Conservation (phyloP, 148 eudicot genomes). For the Fagopyrum homotropicum region DNA sequence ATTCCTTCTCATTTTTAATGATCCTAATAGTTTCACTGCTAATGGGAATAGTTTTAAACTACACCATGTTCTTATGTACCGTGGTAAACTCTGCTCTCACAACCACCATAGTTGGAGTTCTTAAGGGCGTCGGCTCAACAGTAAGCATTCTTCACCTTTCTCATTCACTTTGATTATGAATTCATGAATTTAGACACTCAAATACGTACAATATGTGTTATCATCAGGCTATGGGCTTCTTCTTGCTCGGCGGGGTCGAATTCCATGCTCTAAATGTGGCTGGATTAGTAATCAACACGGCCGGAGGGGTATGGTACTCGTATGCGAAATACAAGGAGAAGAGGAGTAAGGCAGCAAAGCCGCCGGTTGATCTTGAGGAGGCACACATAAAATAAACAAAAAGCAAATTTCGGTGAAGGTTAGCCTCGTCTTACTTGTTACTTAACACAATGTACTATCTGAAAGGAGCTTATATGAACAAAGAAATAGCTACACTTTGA, state of each 20-base stretch:
- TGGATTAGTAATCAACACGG: constrained; percentile 79
- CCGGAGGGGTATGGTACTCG: constrained; percentile 91
- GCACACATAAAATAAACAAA: constrained; percentile 34
- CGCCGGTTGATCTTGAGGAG: constrained; percentile 54
- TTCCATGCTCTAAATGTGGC: constrained; percentile 74
- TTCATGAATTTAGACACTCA: constrained; percentile 2
- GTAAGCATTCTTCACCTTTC: constrained; percentile 31
- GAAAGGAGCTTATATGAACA: not conserved
- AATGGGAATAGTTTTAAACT: constrained; percentile 94
- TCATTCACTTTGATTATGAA: not conserved
- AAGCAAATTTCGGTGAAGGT: not conserved
- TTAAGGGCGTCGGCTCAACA: constrained; percentile 95
- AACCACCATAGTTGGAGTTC: constrained; percentile 95
- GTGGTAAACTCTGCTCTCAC: constrained; percentile 94
- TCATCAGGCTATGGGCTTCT: constrained; percentile 76
- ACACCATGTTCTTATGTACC: constrained; percentile 96
- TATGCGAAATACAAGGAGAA: constrained; percentile 77
- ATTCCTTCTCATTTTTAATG: constrained; percentile 53
- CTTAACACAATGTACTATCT: not conserved
- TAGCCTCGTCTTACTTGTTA: not conserved
- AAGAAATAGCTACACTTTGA: no score
- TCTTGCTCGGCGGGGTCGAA: constrained; percentile 86
- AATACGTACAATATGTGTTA: constrained; percentile 5
- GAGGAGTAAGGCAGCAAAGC: constrained; percentile 43
- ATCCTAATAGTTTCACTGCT: constrained; percentile 68